phyloP scores from a whole-genome alignment of 257 asterid genomes.

The Mitragyna speciosa region DNA sequence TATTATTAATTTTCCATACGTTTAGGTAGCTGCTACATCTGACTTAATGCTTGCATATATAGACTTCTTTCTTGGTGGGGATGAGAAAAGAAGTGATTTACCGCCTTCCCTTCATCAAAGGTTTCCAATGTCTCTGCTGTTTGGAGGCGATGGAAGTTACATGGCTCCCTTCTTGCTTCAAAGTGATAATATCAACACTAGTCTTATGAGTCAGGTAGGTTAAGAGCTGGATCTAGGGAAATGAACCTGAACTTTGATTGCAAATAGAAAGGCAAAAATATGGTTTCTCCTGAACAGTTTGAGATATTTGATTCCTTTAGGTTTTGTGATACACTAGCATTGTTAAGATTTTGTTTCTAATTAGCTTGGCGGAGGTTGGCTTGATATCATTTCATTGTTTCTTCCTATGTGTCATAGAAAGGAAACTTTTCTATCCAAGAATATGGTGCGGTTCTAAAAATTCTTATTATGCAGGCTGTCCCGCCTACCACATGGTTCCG shows the following conservation, averaged over 20 bases:
- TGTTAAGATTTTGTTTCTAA: not conserved
- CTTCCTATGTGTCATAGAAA: not conserved
- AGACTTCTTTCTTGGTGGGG: conserved; percentile 98
- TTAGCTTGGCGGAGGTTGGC: not conserved
- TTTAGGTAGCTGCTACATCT: conserved; percentile 95
- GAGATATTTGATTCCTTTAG: not conserved
- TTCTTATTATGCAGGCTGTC: conserved; percentile 50
- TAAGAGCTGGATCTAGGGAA: not conserved
- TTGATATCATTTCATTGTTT: not conserved
- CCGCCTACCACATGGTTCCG: conserved; percentile 98
- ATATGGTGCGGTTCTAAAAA: not conserved
- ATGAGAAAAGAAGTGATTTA: conserved; percentile 88
- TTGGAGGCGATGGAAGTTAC: conserved; percentile 98
- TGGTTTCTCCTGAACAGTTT: not conserved
- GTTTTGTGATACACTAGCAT: not conserved
- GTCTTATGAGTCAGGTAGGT: conserved; percentile 94
- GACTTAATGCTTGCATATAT: conserved; percentile 92
- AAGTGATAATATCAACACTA: conserved; percentile 79
- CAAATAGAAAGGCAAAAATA: not conserved
- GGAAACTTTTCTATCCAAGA: not conserved
- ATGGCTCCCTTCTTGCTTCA: conserved; percentile 91
- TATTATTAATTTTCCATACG: conserved; percentile 16
- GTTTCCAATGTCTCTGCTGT: conserved; percentile 80
- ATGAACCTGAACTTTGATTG: not conserved
- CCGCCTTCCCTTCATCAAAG: conserved; percentile 85